Base-by-base conservation (phyloP, 2,329 filamentous ascomycete genomes). In the Simplicillium sp. region DNA sequence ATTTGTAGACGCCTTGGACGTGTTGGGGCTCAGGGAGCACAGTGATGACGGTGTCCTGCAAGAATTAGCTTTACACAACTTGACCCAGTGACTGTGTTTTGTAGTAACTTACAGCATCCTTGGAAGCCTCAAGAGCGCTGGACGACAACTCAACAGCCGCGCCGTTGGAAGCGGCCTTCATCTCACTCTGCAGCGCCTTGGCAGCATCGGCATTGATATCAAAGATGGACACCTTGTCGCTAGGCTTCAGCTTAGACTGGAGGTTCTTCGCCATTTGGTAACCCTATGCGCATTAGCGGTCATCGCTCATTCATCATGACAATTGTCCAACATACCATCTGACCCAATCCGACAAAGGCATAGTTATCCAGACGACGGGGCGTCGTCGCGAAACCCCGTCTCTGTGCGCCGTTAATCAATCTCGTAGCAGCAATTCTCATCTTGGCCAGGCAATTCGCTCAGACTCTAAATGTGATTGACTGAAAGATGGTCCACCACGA, bases 11-110 rank as follows among this genome's bases (percentile, higher is more conserved):
- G 39, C 75, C 75, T 56, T 84, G 83, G 43, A 97, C 90, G 57
- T 97, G 90, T 20, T 82, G 73, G 1, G 90, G 87, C 53, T 94
- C 87, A 0, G 92, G 92, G 2, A 98, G 76, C 44, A 87, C 88
- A 11, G 89, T 94, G 42, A 98, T 80, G 46, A 94, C 79, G 25
- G 80, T 84, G 64, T 89, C 82, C 90, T 96, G 50, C 40, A 45
- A 44, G 37, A 31, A 41, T 17, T 34, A 38, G 25, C 14, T 39
- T 45, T 42, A 41, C 32, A 50, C 49, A 17, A 20, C 38, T 36
- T 18, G 36, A 13, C 14, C 13, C 31, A 4, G 31, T 15, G 15
- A 15, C 14, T 11, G 33, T 34, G 14, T 14, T 34, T 8, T 8
- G n/a, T 3, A 11, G 9, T 6, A 25, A 64, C 70, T 46, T 66